Conservation (phyloP, 2,329 filamentous ascomycete genomes). For the Diaporthe amygdali region DNA sequence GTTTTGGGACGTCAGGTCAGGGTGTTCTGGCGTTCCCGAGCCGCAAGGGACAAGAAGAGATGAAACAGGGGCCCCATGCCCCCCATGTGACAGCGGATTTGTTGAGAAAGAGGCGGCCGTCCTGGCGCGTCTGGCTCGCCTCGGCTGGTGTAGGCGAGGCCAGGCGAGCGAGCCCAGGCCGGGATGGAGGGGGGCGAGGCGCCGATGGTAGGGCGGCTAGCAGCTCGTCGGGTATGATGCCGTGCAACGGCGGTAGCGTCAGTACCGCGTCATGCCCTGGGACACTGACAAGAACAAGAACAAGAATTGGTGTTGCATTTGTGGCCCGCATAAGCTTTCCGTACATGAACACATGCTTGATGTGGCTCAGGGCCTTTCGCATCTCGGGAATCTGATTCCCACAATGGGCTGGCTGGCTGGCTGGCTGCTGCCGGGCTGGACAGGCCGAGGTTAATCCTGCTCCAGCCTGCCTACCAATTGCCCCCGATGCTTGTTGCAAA, state of each 20-base stretch:
- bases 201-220: neutral
- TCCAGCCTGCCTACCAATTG: neutral
- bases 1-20: neutral
- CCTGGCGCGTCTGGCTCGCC: neutral
- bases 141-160: neutral
- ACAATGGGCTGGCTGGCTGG: neutral
- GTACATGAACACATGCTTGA: neutral
- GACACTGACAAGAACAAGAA: too few relatives aligned
- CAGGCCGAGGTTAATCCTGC: neutral
- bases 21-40: neutral
- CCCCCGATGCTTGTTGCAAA: neutral
- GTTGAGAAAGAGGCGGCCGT: neutral
- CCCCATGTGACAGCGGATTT: neutral
- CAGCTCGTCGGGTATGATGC: neutral
- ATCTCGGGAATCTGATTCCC: neutral
- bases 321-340: neutral
- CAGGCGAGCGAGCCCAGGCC: neutral
- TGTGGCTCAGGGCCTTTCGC: neutral
- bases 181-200: too few relatives aligned
- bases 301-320: neutral
- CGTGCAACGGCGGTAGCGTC: neutral
- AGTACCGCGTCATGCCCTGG: neutral
- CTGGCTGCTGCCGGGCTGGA: neutral
- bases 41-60: neutral
- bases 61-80: conserved; percentile 2